Evolutionary conservation across 768 basidiomycete species (phyloP).

Genomic region (Strobilomyces confusus): DNA sequence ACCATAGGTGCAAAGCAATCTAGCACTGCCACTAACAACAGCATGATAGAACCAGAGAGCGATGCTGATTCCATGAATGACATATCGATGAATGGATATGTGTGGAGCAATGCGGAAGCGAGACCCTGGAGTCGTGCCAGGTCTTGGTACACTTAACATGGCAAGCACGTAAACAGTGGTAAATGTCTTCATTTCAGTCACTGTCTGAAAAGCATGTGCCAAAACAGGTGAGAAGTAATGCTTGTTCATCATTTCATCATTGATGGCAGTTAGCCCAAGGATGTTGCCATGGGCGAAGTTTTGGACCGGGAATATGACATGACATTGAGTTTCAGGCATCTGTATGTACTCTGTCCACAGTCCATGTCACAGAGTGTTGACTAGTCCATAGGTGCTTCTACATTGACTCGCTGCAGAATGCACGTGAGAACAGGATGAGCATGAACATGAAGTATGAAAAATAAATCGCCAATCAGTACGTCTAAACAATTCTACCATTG

Average conservation of each 20-base stretch:
- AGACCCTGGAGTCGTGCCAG: slow-evolving; percentile 20
- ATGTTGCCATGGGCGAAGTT: slow-evolving; percentile 71
- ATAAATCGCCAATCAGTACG: slow-evolving; percentile 53
- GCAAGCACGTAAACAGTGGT: neutral
- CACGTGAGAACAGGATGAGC: slow-evolving; percentile 56
- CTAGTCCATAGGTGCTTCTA: slow-evolving; percentile 72
- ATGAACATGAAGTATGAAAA: slow-evolving; percentile 51
- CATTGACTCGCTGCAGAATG: slow-evolving; percentile 78
- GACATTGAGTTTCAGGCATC: slow-evolving; percentile 73
- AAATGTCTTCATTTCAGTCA: slow-evolving; percentile 5
- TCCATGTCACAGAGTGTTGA: neutral
- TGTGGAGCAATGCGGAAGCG: slow-evolving; percentile 17
- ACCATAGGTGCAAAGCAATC: slow-evolving; percentile 41
- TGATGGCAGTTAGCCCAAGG: slow-evolving; percentile 19
- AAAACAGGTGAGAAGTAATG: slow-evolving; percentile 2
- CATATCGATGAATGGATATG: slow-evolving; percentile 40
- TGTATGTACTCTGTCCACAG: slow-evolving; percentile 45
- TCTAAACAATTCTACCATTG: neutral
- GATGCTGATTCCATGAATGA: slow-evolving; percentile 70
- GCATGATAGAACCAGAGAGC: slow-evolving; percentile 52
- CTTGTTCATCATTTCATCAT: neutral
- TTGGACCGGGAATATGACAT: slow-evolving; percentile 77
- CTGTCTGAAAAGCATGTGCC: slow-evolving; percentile 5
- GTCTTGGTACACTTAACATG: slow-evolving; percentile 2
- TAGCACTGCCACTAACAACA: slow-evolving; percentile 24